A percentile compares a stretch with the other conserved stretches of the same genome.
Evolutionary conservation across 2,329 filamentous ascomycete species (phyloP).

Genomic region (Blastomyces emzantsi): DNA sequence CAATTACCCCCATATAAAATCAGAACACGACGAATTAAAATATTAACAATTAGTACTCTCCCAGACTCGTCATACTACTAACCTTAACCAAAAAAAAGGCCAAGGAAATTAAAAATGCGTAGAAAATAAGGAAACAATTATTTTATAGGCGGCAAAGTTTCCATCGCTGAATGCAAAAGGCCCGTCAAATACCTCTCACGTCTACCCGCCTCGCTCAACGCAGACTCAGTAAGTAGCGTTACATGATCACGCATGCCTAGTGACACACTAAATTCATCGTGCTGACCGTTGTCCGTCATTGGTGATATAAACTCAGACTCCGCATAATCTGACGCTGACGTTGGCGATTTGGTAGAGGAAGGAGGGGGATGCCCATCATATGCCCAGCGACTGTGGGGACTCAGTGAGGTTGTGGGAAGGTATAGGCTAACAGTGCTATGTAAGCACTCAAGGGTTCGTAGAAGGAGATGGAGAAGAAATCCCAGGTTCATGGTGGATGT

Average conservation of each 20-base stretch:
- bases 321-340: not conserved
- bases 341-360: not conserved
- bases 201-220: not conserved
- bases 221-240: constrained; percentile 2
- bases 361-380: not conserved
- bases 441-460: not conserved
- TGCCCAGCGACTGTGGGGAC: not conserved
- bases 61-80: not conserved
- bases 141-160: not conserved
- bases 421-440: not conserved
- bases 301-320: not conserved
- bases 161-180: not conserved
- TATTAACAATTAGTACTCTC: not conserved
- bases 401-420: not conserved
- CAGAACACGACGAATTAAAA: not conserved
- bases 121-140: not conserved
- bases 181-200: constrained; percentile 2
- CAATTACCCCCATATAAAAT: too few relatives aligned
- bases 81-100: not conserved
- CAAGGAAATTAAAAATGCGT: not conserved
- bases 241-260: not conserved
- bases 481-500: not conserved
- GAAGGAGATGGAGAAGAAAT: not conserved
- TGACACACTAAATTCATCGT: not conserved
- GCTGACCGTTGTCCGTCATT: not conserved